These are phyloP conservation scores for Trametes elegans DNA, from an alignment of 768 basidiomycete species.

Conservation along the genomic window DNA sequence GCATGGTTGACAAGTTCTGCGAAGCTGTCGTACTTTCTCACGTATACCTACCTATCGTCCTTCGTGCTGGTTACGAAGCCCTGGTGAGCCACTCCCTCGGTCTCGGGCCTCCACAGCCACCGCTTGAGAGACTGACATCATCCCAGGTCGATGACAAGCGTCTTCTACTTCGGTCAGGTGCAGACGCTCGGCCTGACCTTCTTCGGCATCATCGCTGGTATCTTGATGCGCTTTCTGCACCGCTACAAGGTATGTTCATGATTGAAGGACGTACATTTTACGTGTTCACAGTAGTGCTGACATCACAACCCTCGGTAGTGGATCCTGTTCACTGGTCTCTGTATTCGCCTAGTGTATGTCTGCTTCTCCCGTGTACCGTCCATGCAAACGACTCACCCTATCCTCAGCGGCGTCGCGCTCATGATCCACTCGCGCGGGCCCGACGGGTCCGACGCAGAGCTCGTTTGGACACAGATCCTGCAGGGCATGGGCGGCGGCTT, in stretches of 20 bases:
- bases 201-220: constrained; percentile 48
- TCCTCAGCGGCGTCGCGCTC: constrained; percentile 27
- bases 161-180: constrained; percentile 37
- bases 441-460: constrained; percentile 28
- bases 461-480: constrained; percentile 48
- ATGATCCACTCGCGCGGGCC: constrained; percentile 28
- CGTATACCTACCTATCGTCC: constrained; percentile 71
- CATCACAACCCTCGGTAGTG: constrained; percentile 13
- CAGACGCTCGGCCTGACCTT: constrained; percentile 43
- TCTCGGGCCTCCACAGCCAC: no score
- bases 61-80: constrained; percentile 45
- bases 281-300: not conserved
- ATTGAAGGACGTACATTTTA: not conserved
- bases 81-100: constrained; percentile 2
- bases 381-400: not conserved
- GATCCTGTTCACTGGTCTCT: constrained; percentile 40
- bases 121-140: not conserved
- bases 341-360: constrained; percentile 26
- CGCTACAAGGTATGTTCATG: constrained; percentile 39
- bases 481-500: constrained; percentile 52
- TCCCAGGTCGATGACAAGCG: constrained; percentile 32
- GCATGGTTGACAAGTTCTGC: not conserved
- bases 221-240: constrained; percentile 42
- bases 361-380: not conserved
- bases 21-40: constrained; percentile 63